Conservation (phyloP, 148 eudicot genomes). For the Rhododendron vialii region DNA sequence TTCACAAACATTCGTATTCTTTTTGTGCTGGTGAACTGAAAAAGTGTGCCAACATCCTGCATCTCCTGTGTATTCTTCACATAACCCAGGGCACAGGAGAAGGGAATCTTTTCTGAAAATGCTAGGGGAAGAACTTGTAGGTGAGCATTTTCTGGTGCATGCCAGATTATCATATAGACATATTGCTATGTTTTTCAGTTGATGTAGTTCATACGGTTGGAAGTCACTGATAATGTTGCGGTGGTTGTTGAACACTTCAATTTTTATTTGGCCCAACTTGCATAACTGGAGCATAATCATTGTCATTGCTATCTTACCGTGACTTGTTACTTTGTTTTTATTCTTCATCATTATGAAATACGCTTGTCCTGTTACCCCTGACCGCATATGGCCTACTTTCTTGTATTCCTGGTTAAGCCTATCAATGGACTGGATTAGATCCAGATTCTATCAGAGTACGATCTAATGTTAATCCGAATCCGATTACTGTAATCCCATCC, state of each 20-base stretch:
- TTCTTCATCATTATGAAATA: neutral
- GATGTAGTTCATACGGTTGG: neutral
- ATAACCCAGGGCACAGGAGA: neutral
- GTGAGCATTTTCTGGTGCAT: neutral
- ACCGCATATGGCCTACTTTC: neutral
- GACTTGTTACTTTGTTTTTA: neutral
- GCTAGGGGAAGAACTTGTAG: neutral
- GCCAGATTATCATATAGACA: neutral
- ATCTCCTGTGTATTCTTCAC: neutral
- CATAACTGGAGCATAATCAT: neutral
- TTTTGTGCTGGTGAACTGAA: neutral
- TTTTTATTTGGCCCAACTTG: neutral
- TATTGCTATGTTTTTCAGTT: neutral
- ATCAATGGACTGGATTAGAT: neutral
- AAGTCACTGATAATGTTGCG: neutral
- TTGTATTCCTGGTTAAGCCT: neutral
- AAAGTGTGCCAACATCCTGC: neutral
- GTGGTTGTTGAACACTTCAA: neutral
- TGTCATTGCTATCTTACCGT: neutral
- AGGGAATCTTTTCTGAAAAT: neutral
- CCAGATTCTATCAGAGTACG: neutral
- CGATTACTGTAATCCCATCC: neutral
- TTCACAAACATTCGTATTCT: neutral
- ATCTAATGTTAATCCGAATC: neutral
- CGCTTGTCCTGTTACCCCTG: neutral